Base-by-base conservation (phyloP, 1,284 basidiomycete species). In the Cryptococcus floricola region DNA sequence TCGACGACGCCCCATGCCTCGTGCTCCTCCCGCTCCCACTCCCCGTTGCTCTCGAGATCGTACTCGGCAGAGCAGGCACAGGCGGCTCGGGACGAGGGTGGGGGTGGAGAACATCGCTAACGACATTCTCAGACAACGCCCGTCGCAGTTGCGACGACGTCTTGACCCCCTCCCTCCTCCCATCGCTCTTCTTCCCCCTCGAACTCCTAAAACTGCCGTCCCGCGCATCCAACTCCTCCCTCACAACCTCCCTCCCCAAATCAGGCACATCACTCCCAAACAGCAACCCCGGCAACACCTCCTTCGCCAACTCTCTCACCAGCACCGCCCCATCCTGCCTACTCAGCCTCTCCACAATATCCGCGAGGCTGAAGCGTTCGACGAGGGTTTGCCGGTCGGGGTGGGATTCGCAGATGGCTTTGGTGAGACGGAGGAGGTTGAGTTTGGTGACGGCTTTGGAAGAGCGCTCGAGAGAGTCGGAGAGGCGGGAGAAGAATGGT, bases 371-470 rank as follows among this genome's bases (percentile, higher is more conserved):
- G 68, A 87, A 93, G 49, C 84, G 81, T 67, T 88, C 85, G 18
- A 94, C 87, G 43, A 94, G 80, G 61, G 85, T 83, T 1, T 84
- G 83, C n/a, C 87, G 83, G 67, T 92, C 90, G 0, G 90, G 90
- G 63, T 91, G 89, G 5, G 87, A 84, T 63, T 98, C 95, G 76
- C 89, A 93, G 1, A 94, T 85, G 1, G 87, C 83, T 59, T 87
- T 85, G 39, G 94, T 81, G 57, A 98, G 85, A 56, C 90, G 85
- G 46, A 98, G 81, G 38, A 98, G 80, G 72, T 92, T 95, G 50
- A 97, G 83, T 50, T 92, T 85, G 23, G 94, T 89, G 48, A 96
- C 87, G 0, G 93, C 88, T 66, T 91, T 89, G 73, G 84, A 65
- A 28, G 74, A 83, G 57, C 87, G 84, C 23, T 76, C 75, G 3